Base-by-base conservation (phyloP, 2,329 filamentous ascomycete species). In the Sclerotinia trifoliorum region DNA sequence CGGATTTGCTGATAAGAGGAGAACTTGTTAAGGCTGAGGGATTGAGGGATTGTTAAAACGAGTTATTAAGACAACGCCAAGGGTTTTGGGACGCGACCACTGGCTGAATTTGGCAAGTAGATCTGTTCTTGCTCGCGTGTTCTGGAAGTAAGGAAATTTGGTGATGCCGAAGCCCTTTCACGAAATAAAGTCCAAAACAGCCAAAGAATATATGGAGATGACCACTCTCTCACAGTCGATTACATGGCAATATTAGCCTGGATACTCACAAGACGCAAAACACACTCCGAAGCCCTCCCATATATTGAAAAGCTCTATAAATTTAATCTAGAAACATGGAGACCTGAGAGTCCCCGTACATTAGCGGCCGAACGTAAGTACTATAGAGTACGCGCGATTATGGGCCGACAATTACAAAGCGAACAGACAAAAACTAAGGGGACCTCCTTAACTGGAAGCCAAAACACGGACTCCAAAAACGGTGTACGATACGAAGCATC, bases 341-440 rank as follows among this genome's bases (percentile, higher is more conserved):
- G 64, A 13, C 26, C 44, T 7, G 17, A 42, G 0, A n/a, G 42
- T 42, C 24, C 44, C 3, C 1, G 0, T 3, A 42, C n/a, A n/a
- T 0, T 19, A 24, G 0, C 0, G 0, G 8, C 5, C 0, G 24
- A 49, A 29, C 0, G 1, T 8, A 0, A 2, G 13, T 66, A 7
- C 21, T 5, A 3, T 5, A 1, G 4, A 2, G 17, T 42, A 60
- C 52, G 39, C 54, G 0, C 2, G 21, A 29, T n/a, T 1, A 1
- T 51, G 3, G 42, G 32, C 15, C n/a, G 7, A 3, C 42, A 39
- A 19, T 62, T 26, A 6, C 11, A 19, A 7, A 5, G 4, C 2
- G 21, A 35, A 6, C 11, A 49, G 44, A 48, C 26, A 32, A 35
- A n/a, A 5, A 13, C 1, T 13, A 61, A 46, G 21, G 35, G 19